phyloP scores from a whole-genome alignment of 768 basidiomycete genomes.

The Boletus tylopilopsis region DNA sequence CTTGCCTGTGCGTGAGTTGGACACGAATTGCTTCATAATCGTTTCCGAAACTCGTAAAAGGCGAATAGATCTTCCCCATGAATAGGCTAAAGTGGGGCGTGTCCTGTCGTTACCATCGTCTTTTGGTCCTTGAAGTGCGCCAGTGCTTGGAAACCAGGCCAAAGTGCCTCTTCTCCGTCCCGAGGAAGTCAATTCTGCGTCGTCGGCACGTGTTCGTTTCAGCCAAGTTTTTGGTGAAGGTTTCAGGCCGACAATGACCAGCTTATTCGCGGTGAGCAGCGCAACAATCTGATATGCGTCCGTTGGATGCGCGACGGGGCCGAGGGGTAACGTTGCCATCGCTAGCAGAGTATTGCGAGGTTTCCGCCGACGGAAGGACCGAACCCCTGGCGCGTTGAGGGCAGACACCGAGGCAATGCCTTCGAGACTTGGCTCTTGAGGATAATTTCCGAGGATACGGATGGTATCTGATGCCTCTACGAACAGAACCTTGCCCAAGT shows the following conservation, averaged over 20 bases:
- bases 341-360: slow-evolving; percentile 67
- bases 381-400: slow-evolving; percentile 19
- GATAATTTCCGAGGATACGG: slow-evolving; percentile 90
- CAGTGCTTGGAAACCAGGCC: slow-evolving; percentile 79
- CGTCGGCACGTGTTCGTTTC: slow-evolving; percentile 57
- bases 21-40: slow-evolving; percentile 45
- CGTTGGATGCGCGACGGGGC: slow-evolving; percentile 65
- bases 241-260: slow-evolving; percentile 90
- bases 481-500: slow-evolving; percentile 89
- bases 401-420: slow-evolving; percentile 9
- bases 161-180: slow-evolving; percentile 60
- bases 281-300: slow-evolving; percentile 81
- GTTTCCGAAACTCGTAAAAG: slow-evolving; percentile 66
- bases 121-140: slow-evolving; percentile 18
- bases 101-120: slow-evolving; percentile 25
- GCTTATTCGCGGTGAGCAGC: slow-evolving; percentile 82
- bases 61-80: slow-evolving; percentile 72
- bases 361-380: slow-evolving; percentile 42
- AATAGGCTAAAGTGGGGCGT: slow-evolving; percentile 72
- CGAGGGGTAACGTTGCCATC: slow-evolving; percentile 80
- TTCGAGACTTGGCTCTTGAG: slow-evolving; percentile 38
- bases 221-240: slow-evolving; percentile 93
- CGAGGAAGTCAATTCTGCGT: slow-evolving; percentile 38
- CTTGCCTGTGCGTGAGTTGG: slow-evolving; percentile 59
- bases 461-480: slow-evolving; percentile 94